Conservation (phyloP, 2,329 filamentous ascomycete genomes). For the Aotearoamyces nothofagi region DNA sequence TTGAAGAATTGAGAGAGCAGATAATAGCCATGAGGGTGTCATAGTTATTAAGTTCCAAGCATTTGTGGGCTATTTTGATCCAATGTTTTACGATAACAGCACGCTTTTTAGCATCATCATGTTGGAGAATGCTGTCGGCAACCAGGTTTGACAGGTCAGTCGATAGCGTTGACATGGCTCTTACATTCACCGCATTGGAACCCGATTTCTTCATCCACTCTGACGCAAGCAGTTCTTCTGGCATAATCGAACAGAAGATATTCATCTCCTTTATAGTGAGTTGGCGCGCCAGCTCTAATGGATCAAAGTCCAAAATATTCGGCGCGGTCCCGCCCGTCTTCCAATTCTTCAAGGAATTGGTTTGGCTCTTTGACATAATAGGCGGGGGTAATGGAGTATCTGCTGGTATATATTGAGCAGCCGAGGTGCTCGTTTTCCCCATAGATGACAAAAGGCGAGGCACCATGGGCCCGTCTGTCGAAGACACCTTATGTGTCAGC, state of each 20-base stretch:
- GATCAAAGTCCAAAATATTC: slow-evolving; percentile 78
- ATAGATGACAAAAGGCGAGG: slow-evolving; percentile 75
- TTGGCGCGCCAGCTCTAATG: slow-evolving; percentile 80
- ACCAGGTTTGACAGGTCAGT: slow-evolving; percentile 89
- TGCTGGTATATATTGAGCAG: slow-evolving; percentile 52
- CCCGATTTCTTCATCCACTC: slow-evolving; percentile 89
- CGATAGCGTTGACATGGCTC: slow-evolving; percentile 83
- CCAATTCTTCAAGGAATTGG: slow-evolving; percentile 56
- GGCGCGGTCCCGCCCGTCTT: slow-evolving; percentile 55
- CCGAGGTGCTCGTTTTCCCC: slow-evolving; percentile 70
- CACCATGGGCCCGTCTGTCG: slow-evolving; percentile 58
- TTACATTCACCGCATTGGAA: slow-evolving; percentile 71
- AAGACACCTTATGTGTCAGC: slow-evolving; percentile 63
- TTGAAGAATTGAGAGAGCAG: slow-evolving; percentile 83
- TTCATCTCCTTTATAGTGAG: slow-evolving; percentile 83
- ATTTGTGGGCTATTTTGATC: slow-evolving; percentile 86
- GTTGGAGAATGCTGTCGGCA: slow-evolving; percentile 76
- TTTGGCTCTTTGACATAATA: slow-evolving; percentile 60
- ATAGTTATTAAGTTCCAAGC: slow-evolving; percentile 84
- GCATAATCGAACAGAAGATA: slow-evolving; percentile 82
- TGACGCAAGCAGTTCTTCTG: slow-evolving; percentile 78
- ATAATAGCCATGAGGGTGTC: slow-evolving; percentile 95
- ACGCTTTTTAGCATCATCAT: slow-evolving; percentile 85
- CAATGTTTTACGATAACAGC: slow-evolving; percentile 89
- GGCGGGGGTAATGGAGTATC: slow-evolving; percentile 59